Base-by-base conservation (phyloP, 2,329 filamentous ascomycete genomes). In the Aspergillus calidoustus region DNA sequence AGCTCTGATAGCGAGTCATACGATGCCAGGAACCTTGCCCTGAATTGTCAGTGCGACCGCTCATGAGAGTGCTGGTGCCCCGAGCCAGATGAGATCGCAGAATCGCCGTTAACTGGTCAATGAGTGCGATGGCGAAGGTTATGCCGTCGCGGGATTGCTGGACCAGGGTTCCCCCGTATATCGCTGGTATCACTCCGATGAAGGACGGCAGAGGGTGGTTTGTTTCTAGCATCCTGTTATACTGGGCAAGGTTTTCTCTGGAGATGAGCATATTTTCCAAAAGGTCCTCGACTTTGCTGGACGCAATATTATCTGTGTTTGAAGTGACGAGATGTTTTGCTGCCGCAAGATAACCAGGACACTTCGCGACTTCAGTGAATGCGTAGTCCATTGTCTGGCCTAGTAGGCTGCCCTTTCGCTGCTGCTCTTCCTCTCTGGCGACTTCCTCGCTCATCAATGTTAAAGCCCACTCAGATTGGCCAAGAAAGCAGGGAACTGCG, bases 301-400 rank as follows among this genome's bases (percentile, higher is more conserved):
- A 11, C 4, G 9, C 11, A 2, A 48, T 28, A 19, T 19, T 19
- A 19, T 48, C 11, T 28, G 25, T 43, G 8, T 15, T 31, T 22
- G 46, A 30, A 8, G 9, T 19, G 15, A 61, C 4, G 22, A 61
- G 28, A 46, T 28, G 17, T 34, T 53, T 56, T 11, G 54, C 23
- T 17, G 13, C 30, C 22, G 54, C 58, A 4, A 44, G 19, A 25
- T 64, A 64, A 4, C 58, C 61, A 23, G 61, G 61, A 47, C 58
- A 64, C 54, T 64, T 64, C 15, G 58, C 61, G 11, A 61, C 28
- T 49, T 64, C 61, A n/a, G 51, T 54, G 19, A 64, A 64, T 17
- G 50, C 50, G n/a, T 55, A 41, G 22, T 64, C 61, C 34, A 55
- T 46, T 8, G 28, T 59, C 38, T 55, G 49, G 30, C 54, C 61